Base-by-base conservation (phyloP, 179 eudicot genomes). In the Carnegiea gigantea region DNA sequence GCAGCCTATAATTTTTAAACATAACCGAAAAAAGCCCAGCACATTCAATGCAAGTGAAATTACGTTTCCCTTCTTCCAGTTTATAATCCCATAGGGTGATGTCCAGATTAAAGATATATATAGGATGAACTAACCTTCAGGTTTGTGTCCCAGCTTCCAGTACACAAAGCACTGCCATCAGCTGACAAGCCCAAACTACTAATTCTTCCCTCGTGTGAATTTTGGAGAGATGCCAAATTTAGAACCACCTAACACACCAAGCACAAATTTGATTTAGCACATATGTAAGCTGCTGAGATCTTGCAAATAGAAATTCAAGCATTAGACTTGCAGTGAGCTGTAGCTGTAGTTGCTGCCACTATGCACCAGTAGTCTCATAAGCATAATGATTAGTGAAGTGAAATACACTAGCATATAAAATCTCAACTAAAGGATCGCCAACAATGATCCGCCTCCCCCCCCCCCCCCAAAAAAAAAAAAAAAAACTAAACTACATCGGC, bases 111-210 rank as follows among this genome's bases (percentile, higher is more conserved):
- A 3, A 75, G 21, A 64, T 46, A 30, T 13, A 53, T 51, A 80
- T 8, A 75, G 59, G 77, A 28, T 17, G 46, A 46, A 82, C 92
- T 88, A 51, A 92, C 99, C 99, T 94, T 95, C 62, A 95, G 90
- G 76, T 92, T 94, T 62, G 91, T 85, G 87, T 95, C 99, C 88
- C 89, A 92, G 88, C 99, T 95, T 86, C 99, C 98, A 72, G 99
- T 95, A 87, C 99, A 95, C 51, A 95, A 88, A 83, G 99, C 98
- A 78, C 99, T 95, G 46, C 99, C 99, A 89, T 95, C 99, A 85
- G 98, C 91, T 62, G 99, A 95, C 87, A 95, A 86, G 44, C 99
- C 99, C 88, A 95, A 85, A 82, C 98, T 94, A 84, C 90, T 93
- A 48, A 95, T 89, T 77, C 92, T 92, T 59, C 87, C 86, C 57